A percentile compares a stretch with the other conserved stretches of the same genome.
These are phyloP conservation scores for Graphium sp. DNA, from an alignment of 2,329 filamentous ascomycete genomes.

Conservation along the genomic window DNA sequence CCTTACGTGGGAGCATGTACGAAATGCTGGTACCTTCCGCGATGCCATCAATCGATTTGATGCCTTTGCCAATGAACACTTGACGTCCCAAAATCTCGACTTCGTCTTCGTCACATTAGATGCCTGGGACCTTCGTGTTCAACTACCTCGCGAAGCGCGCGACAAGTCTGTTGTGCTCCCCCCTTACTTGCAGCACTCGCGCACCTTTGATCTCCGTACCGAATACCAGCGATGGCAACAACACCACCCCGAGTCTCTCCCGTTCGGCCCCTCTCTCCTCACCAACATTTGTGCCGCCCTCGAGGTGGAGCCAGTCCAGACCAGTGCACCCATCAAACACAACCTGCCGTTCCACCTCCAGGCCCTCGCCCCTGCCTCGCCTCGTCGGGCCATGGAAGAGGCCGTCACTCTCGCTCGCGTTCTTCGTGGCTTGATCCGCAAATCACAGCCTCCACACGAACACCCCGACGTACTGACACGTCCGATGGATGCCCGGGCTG, in stretches of 20 bases:
- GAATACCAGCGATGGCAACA: slow-evolving; percentile 99
- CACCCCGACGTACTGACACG: slow-evolving; percentile 89
- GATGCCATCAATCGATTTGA: slow-evolving; percentile 95
- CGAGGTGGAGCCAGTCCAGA: slow-evolving; percentile 94
- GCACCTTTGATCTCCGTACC: slow-evolving; percentile 89
- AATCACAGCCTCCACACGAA: slow-evolving; percentile 85
- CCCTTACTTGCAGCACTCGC: slow-evolving; percentile 91
- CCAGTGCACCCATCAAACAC: slow-evolving; percentile 95
- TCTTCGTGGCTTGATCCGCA: slow-evolving; percentile 80
- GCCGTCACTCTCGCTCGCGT: slow-evolving; percentile 87
- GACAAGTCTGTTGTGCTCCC: slow-evolving; percentile 96
- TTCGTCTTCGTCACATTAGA: slow-evolving; percentile 98
- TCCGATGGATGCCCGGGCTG: slow-evolving; percentile 91
- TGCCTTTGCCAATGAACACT: slow-evolving; percentile 79
- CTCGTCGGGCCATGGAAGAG: slow-evolving; percentile 93
- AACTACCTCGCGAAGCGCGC: slow-evolving; percentile 90
- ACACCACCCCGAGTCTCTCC: slow-evolving; percentile 92
- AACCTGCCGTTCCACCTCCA: slow-evolving; percentile 96
- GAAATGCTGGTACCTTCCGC: slow-evolving; percentile 90
- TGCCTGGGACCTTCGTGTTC: slow-evolving; percentile 94
- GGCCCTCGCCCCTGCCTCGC: slow-evolving; percentile 85
- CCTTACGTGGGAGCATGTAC: slow-evolving; percentile 96
- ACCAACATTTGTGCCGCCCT: slow-evolving; percentile 96
- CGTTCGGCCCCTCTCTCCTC: slow-evolving; percentile 88
- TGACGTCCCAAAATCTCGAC: slow-evolving; percentile 80